phyloP scores from a whole-genome alignment of 1,284 basidiomycete species.

The Cryptococcus wingfieldii region DNA sequence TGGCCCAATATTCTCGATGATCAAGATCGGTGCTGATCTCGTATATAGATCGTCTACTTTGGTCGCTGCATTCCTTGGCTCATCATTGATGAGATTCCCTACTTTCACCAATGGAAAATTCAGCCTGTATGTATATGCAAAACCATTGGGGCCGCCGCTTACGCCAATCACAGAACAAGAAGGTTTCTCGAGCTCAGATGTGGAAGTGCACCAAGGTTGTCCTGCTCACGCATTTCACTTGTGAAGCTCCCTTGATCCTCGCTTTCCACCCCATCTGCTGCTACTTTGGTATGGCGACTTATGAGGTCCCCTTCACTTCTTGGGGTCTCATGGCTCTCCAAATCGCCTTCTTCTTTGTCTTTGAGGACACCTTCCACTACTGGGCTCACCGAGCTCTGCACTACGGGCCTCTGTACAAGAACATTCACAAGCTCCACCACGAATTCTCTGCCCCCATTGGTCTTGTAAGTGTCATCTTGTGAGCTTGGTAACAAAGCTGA shows the following conservation, averaged over 20 bases:
- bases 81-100: conserved; percentile 89
- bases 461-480: conserved; percentile 50
- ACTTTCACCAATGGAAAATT: conserved; percentile 92
- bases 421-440: conserved; percentile 98
- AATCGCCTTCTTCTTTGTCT: conserved; percentile 86
- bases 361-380: conserved; percentile 88
- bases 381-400: conserved; percentile 84
- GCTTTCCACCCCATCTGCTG: conserved; percentile 94
- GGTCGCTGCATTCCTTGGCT: conserved; percentile 94
- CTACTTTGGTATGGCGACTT: conserved; percentile 82
- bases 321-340: conserved; percentile 69
- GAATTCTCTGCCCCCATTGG: conserved; percentile 97
- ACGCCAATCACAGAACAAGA: conserved; percentile 54
- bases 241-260: conserved; percentile 94
- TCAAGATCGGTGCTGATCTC: neutral
- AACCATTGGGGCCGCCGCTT: neutral
- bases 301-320: conserved; percentile 79
- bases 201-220: conserved; percentile 97
- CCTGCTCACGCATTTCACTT: conserved; percentile 90
- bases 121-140: conserved; percentile 57
- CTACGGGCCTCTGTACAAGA: conserved; percentile 86
- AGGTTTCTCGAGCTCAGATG: conserved; percentile 75
- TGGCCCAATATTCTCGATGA: neutral
- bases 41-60: conserved; percentile 81
- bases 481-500: conserved; percentile 1